Evolutionary conservation across 2,329 filamentous ascomycete species (phyloP).

Genomic region (Fusarium poae): DNA sequence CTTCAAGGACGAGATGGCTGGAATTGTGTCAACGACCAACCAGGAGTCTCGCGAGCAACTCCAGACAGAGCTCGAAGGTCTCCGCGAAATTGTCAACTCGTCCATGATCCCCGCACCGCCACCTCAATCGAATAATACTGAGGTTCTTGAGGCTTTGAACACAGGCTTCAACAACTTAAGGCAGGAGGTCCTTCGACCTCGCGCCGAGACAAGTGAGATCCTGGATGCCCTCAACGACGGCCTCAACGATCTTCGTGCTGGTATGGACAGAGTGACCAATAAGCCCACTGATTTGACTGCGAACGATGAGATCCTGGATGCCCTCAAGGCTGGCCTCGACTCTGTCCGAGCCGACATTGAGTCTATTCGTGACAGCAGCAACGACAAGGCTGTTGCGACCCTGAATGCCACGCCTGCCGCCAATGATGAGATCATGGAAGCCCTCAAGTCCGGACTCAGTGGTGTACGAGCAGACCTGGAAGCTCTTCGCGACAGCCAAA

Average conservation of each 20-base stretch:
- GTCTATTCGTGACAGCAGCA: constrained; percentile 72
- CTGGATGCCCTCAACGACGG: constrained; percentile 92
- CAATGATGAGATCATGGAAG: constrained; percentile 89
- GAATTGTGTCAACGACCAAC: constrained; percentile 65
- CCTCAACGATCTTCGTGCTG: constrained; percentile 78
- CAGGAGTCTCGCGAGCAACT: constrained; percentile 72
- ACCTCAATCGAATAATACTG: constrained; percentile 63
- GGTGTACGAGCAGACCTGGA: constrained; percentile 83
- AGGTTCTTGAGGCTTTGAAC: constrained; percentile 77
- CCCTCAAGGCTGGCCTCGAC: constrained; percentile 84
- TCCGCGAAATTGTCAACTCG: constrained; percentile 81
- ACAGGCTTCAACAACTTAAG: constrained; percentile 81
- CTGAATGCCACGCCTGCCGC: constrained; percentile 63
- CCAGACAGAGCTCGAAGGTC: constrained; percentile 83
- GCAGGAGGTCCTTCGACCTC: constrained; percentile 76
- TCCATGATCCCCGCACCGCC: constrained; percentile 71
- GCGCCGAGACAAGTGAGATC: constrained; percentile 84
- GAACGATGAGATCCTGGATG: constrained; percentile 90
- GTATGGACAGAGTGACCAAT: constrained; percentile 82
- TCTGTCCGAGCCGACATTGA: constrained; percentile 83
- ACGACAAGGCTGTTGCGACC: constrained; percentile 63
- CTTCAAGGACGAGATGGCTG: constrained; percentile 75
- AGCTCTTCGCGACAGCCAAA: constrained; percentile 71
- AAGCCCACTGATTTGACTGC: constrained; percentile 86
- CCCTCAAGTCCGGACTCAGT: constrained; percentile 84